These are phyloP conservation scores for Physaria fendleri DNA, from an alignment of 345 rosid genomes.

Conservation along the genomic window DNA sequence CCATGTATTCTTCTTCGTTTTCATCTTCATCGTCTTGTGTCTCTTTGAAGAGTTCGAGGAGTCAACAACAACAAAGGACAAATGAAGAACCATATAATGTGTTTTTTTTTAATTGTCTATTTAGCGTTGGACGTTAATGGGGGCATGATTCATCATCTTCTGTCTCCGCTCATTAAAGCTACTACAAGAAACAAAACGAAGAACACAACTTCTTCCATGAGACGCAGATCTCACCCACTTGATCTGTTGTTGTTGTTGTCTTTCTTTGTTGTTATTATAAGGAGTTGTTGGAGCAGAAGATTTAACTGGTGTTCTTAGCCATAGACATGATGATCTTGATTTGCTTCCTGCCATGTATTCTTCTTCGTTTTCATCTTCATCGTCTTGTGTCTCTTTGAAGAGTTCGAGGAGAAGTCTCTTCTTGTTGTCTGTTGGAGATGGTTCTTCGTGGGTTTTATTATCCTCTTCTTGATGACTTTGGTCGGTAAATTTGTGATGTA, in stretches of 20 bases:
- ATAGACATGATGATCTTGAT: conserved; percentile 25
- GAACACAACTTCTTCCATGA: conserved; percentile 57
- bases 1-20: conserved; percentile 15
- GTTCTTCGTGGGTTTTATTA: conserved; percentile 3
- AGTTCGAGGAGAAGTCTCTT: conserved; percentile 71
- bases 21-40: conserved; percentile 30
- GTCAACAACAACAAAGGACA: too few species aligned
- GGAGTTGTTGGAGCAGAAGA: conserved; percentile 45
- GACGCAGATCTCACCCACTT: conserved; percentile 32
- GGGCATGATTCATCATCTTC: conserved; percentile 46
- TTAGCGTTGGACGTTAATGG: conserved; percentile 25
- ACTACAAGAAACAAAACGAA: conserved; percentile 49
- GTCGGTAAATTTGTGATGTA: conserved; percentile 37
- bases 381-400: conserved; percentile 46
- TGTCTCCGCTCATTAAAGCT: conserved; percentile 53
- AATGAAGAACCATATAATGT: neutral
- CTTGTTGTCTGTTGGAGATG: conserved; percentile 48
- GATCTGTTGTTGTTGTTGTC: neutral
- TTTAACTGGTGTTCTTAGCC: conserved; percentile 27
- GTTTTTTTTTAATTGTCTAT: neutral
- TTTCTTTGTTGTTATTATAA: conserved; percentile 26
- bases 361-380: conserved; percentile 23
- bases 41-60: conserved; percentile 69
- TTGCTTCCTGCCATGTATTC: conserved; percentile 15
- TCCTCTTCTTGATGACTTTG: conserved; percentile 33